Percentiles rank a stretch among this genome's conserved stretches.
These are phyloP conservation scores for Talaromyces albobiverticillius DNA, from an alignment of 2,329 filamentous ascomycete species.

Conservation along the genomic window DNA sequence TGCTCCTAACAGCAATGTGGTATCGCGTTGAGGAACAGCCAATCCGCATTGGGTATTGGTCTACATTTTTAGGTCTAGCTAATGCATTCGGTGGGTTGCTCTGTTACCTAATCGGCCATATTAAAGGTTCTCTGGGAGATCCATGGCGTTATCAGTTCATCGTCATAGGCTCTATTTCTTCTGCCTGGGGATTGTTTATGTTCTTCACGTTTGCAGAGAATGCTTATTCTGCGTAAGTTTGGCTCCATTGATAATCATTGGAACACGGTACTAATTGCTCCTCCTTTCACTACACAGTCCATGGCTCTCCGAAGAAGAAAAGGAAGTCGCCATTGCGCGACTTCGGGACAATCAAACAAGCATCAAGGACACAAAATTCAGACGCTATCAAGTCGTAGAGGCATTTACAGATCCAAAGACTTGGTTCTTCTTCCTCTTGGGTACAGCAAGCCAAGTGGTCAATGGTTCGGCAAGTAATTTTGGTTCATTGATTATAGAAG, in stretches of 20 bases:
- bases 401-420: neutral
- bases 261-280: too few species aligned
- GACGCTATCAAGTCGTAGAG: neutral
- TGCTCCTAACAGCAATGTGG: constrained; percentile 56
- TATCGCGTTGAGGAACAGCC: constrained; percentile 54
- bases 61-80: neutral
- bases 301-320: too few species aligned
- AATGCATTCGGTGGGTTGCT: constrained; percentile 1
- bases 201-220: too few species aligned
- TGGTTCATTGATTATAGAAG: too few species aligned
- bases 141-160: neutral
- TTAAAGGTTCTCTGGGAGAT: neutral
- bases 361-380: too few species aligned
- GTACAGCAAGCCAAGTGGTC: neutral
- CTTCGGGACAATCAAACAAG: too few species aligned
- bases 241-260: too few species aligned
- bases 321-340: too few species aligned
- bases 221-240: too few species aligned
- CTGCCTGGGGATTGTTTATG: neutral
- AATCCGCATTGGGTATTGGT: constrained; percentile 51
- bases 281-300: too few species aligned
- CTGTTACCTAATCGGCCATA: neutral
- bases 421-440: neutral
- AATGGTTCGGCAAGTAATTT: constrained; percentile 1
- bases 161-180: neutral